These are phyloP conservation scores for Nannizziopsis barbatae DNA, from an alignment of 2,329 filamentous ascomycete species.

Conservation along the genomic window DNA sequence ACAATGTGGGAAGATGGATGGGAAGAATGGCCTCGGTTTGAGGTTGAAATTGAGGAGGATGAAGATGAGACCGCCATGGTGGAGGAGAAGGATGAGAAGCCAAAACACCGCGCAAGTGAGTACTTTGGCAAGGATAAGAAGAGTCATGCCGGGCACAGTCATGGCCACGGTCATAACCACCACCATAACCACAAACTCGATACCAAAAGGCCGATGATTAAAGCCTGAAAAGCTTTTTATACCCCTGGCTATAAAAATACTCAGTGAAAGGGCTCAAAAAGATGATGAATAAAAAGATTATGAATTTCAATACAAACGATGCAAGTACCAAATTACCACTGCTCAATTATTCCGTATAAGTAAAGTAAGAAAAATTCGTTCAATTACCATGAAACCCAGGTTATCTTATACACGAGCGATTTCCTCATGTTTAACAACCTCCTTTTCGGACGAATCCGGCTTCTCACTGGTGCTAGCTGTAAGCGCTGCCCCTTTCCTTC, in stretches of 20 bases:
- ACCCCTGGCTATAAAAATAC: no score
- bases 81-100: constrained; percentile 15
- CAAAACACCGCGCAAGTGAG: constrained; percentile 26
- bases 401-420: neutral
- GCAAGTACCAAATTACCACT: no score
- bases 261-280: no score
- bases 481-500: constrained; percentile 14
- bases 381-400: no score
- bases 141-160: constrained; percentile 7
- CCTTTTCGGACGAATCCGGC: neutral
- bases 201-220: no score
- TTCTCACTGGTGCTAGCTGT: constrained; percentile 9
- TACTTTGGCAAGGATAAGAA: constrained; percentile 19
- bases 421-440: neutral
- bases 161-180: constrained; percentile 16
- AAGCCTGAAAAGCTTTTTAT: no score
- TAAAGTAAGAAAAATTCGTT: no score
- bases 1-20: constrained; percentile 50
- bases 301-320: no score
- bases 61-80: constrained; percentile 6
- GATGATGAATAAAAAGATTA: no score
- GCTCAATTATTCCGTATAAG: no score
- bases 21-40: constrained; percentile 44
- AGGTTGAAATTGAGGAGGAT: constrained; percentile 27
- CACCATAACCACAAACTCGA: neutral